Evolutionary conservation across 495 filamentous ascomycete genomes (phyloP).

Genomic region (Hypoxylon crocopeplum): DNA sequence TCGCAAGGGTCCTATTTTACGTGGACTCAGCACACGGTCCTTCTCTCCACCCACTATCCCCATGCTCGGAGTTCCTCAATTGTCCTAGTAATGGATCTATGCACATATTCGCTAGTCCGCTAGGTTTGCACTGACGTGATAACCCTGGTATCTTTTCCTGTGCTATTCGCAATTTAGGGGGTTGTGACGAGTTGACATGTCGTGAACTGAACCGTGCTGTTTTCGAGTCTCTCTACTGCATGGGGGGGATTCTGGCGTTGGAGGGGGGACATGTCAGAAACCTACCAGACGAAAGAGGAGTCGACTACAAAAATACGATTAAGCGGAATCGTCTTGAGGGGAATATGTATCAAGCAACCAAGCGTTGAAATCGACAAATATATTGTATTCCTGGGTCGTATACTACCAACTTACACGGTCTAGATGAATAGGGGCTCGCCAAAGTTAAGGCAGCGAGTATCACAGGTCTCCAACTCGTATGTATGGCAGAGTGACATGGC

Average conservation of each 20-base stretch:
- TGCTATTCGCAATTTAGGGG: slow-evolving; percentile 9
- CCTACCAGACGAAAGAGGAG: too few relatives aligned
- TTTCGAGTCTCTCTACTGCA: background rate
- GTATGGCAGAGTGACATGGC: slow-evolving; percentile 28
- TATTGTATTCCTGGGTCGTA: too few relatives aligned
- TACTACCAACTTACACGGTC: slow-evolving; percentile 9
- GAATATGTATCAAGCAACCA: too few relatives aligned
- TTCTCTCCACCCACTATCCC: slow-evolving; percentile 29
- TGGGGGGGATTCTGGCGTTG: too few relatives aligned
- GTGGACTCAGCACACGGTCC: slow-evolving; percentile 30
- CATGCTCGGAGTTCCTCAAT: slow-evolving; percentile 29
- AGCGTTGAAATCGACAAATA: too few relatives aligned
- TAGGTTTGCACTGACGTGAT: slow-evolving; percentile 28
- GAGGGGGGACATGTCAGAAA: too few relatives aligned
- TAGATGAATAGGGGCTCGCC: slow-evolving; percentile 28
- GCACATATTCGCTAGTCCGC: slow-evolving; percentile 33
- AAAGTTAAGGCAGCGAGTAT: slow-evolving; percentile 33
- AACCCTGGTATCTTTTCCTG: slow-evolving; percentile 8
- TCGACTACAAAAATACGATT: too few relatives aligned
- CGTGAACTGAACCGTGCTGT: background rate
- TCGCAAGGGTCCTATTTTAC: slow-evolving; percentile 27
- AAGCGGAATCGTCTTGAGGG: too few relatives aligned
- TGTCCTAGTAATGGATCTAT: slow-evolving; percentile 32
- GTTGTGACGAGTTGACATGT: background rate
- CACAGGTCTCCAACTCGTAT: slow-evolving; percentile 18